Percentiles rank a stretch among this genome's conserved stretches.
Evolutionary conservation across 2,329 filamentous ascomycete species (phyloP).

Genomic region (Pseudopithomyces maydicus): DNA sequence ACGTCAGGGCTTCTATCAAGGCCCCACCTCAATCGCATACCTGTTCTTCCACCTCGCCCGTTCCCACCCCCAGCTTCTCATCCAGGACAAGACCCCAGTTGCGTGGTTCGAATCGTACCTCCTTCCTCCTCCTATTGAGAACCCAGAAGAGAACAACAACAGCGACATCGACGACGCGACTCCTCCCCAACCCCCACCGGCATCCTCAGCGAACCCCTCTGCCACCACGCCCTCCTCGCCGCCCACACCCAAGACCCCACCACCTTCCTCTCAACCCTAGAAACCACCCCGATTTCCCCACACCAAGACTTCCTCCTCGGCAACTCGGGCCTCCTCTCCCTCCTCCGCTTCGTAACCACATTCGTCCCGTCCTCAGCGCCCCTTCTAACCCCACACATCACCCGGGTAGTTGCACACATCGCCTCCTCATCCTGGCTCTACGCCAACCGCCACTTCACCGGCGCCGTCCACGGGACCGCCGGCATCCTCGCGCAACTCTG

Average conservation of each 20-base stretch:
- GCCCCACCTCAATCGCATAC: conserved; percentile 55
- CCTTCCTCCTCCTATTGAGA: conserved; percentile 54
- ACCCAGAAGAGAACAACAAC: conserved; percentile 37
- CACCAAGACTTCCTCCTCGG: conserved; percentile 70
- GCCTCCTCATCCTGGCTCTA: conserved; percentile 65
- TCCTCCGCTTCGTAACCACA: conserved; percentile 66
- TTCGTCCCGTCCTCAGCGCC: conserved; percentile 53
- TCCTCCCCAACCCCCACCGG: conserved; percentile 46
- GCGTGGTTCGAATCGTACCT: conserved; percentile 57
- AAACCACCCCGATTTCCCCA: conserved; percentile 53
- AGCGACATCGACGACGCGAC: conserved; percentile 1
- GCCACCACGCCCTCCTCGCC: conserved; percentile 55
- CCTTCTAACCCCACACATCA: conserved; percentile 52
- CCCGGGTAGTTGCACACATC: conserved; percentile 64
- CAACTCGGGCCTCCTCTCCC: conserved; percentile 69
- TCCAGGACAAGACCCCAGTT: conserved; percentile 52
- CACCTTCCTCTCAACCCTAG: conserved; percentile 55
- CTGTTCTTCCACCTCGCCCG: conserved; percentile 56
- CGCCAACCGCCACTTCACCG: conserved; percentile 66
- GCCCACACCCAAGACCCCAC: conserved; percentile 55
- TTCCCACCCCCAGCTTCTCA: conserved; percentile 53
- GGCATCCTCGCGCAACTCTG: conserved; percentile 73
- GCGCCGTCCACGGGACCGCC: conserved; percentile 70
- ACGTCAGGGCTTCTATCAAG: conserved; percentile 56
- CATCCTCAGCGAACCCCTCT: conserved; percentile 54